Evolutionary conservation across 495 filamentous ascomycete species (phyloP).

Genomic region (Neurospora sp.): DNA sequence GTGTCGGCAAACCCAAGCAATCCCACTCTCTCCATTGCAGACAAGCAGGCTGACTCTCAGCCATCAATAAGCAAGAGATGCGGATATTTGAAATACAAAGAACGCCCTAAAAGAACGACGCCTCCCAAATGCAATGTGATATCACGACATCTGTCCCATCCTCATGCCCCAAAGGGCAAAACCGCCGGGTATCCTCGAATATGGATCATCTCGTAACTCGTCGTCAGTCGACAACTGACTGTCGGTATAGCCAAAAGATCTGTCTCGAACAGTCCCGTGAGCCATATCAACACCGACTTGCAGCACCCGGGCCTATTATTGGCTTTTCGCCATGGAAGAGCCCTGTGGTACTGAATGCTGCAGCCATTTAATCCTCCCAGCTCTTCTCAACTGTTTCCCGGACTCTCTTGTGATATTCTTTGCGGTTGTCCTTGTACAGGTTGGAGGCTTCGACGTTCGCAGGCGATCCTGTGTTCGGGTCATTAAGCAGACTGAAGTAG

Average conservation of each 20-base stretch:
- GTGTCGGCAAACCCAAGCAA: neutral
- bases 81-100: neutral
- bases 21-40: neutral
- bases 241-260: neutral
- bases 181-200: neutral
- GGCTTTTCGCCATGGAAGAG: neutral
- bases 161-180: neutral
- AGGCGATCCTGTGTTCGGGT: conserved; percentile 93
- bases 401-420: conserved; percentile 92
- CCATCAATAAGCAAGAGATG: neutral
- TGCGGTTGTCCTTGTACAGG: conserved; percentile 94
- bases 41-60: neutral
- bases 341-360: neutral
- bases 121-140: neutral
- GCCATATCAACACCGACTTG: neutral
- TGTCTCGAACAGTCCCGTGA: neutral
- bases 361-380: conserved; percentile 68
- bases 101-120: neutral
- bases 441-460: conserved; percentile 98
- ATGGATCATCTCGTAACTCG: neutral
- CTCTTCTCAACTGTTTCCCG: conserved; percentile 97
- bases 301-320: neutral
- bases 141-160: neutral
- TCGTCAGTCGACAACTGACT: neutral
- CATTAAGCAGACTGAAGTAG: conserved; percentile 72